Percentiles rank a stretch among this genome's conserved stretches.
Evolutionary conservation across 116 monocot species (phyloP).

Genomic region (Phalaenopsis hybrid): DNA sequence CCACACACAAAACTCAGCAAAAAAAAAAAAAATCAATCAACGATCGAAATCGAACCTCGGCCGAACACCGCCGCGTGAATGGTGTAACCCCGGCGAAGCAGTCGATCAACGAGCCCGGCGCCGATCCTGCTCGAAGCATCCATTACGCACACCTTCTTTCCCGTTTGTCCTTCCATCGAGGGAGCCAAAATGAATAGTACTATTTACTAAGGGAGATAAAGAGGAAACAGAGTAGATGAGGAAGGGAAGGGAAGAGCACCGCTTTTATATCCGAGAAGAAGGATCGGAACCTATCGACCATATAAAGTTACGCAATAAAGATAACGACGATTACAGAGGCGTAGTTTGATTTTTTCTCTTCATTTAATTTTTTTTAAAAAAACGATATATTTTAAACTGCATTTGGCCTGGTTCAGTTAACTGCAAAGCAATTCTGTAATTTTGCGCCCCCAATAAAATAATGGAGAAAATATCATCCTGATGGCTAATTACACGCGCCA

Average conservation of each 20-base stretch:
- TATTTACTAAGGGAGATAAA: neutral
- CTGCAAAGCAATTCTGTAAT: too few species aligned
- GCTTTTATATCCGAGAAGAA: constrained; percentile 2
- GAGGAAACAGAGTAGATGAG: neutral
- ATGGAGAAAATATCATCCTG: too few species aligned
- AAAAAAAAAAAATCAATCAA: neutral
- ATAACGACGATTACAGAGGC: neutral
- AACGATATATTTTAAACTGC: too few species aligned
- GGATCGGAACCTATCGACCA: neutral
- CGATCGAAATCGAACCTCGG: constrained; percentile 15
- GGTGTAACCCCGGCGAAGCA: constrained; percentile 43
- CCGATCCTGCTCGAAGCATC: constrained; percentile 47
- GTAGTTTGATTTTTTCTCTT: neutral
- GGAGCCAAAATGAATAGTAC: constrained; percentile 16
- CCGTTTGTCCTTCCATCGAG: neutral
- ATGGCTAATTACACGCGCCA: too few species aligned
- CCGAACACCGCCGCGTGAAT: constrained; percentile 50
- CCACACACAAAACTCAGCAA: neutral
- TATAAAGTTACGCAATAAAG: neutral
- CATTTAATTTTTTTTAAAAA: too few species aligned
- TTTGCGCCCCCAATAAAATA: too few species aligned
- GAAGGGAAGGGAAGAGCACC: neutral
- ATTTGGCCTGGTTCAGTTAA: too few species aligned
- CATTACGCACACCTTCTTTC: constrained; percentile 54
- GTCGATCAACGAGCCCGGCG: constrained; percentile 32